A percentile compares a stretch with the other conserved stretches of the same genome.
Evolutionary conservation across 257 asterid species (phyloP).

Genomic region (Echium plantagineum): DNA sequence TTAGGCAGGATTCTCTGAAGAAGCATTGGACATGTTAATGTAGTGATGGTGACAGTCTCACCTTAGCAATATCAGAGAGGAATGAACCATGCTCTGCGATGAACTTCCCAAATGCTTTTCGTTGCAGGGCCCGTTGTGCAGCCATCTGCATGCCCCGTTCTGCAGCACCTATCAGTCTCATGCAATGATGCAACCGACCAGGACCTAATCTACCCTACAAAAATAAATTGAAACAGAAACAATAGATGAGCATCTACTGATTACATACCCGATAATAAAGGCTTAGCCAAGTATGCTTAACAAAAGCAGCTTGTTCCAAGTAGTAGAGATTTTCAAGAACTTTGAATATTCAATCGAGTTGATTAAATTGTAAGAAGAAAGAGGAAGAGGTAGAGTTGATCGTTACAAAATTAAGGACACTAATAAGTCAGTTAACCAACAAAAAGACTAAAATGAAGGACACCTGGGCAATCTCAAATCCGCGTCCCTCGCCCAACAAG

Average conservation of each 20-base stretch:
- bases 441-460: neutral
- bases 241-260: neutral
- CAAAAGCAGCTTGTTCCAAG: no score
- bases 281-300: no score
- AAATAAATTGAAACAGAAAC: neutral
- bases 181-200: conserved; percentile 95
- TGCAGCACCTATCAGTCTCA: conserved; percentile 93
- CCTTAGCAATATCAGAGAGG: conserved; percentile 86
- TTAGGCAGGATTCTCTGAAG: no score
- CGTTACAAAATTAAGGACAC: no score
- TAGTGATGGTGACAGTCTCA: conserved; percentile 10
- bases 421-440: neutral
- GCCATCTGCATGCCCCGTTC: conserved; percentile 93
- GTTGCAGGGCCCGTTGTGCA: conserved; percentile 66
- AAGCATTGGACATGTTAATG: no score
- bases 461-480: conserved; percentile 98
- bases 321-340: no score
- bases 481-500: conserved; percentile 93
- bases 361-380: neutral
- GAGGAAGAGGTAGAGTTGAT: neutral
- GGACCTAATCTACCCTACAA: conserved; percentile 93
- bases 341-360: neutral
- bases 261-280: no score
- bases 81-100: conserved; percentile 91
- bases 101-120: conserved; percentile 63